Evolutionary conservation across 805 yeast species (phyloP).

Genomic region (Torulaspora maleeae): DNA sequence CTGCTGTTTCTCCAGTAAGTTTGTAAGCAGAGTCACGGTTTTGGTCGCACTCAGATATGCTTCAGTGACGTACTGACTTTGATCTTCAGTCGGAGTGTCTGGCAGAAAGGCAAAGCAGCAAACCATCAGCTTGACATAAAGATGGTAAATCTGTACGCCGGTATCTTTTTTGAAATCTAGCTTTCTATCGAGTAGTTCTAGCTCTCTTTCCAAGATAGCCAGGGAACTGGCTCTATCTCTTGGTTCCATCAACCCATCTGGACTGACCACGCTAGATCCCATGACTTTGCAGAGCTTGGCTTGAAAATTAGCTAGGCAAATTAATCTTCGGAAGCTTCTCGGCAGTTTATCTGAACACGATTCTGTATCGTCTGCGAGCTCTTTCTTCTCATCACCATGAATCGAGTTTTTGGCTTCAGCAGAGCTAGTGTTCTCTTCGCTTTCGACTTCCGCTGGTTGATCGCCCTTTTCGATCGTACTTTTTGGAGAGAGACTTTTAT

Average conservation of each 20-base stretch:
- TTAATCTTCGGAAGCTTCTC: conserved; percentile 61
- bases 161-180: conserved; percentile 60
- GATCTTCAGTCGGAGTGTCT: conserved; percentile 84
- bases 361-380: not conserved
- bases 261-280: conserved; percentile 80
- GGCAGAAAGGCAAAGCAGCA: conserved; percentile 88
- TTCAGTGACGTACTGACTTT: conserved; percentile 73
- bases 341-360: conserved; percentile 42
- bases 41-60: conserved; percentile 80
- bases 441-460: not conserved
- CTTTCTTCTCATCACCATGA: not conserved
- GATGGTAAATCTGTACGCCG: conserved; percentile 68
- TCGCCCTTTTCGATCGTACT: not conserved
- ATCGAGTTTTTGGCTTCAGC: not conserved
- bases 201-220: conserved; percentile 70
- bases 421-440: not conserved
- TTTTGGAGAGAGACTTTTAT: not conserved
- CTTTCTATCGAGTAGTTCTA: conserved; percentile 64
- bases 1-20: conserved; percentile 59
- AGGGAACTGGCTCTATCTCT: conserved; percentile 75
- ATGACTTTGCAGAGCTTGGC: conserved; percentile 76
- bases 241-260: conserved; percentile 86
- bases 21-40: conserved; percentile 71
- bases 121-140: conserved; percentile 73
- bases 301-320: conserved; percentile 74